Evolutionary conservation across 2,329 filamentous ascomycete species (phyloP), one percentile per base, ranked within the genome.

Genomic region (Aspergillus fumigatus): DNA sequence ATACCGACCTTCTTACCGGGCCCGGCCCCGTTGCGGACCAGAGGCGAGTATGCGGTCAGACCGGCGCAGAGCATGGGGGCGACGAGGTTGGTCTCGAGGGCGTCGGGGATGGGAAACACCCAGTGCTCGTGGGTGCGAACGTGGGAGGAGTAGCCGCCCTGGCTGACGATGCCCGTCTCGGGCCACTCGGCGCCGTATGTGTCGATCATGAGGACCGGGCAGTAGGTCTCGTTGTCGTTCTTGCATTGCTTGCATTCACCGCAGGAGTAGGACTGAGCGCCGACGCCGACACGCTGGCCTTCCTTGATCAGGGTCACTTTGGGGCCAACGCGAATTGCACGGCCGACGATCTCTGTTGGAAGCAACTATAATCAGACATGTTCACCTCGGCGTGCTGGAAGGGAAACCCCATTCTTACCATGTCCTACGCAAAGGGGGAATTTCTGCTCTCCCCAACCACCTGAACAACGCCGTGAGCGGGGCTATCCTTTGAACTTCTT

Each of bases 31-130:
- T 92, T 86, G 51, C 90, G 83, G 60, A 89, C 86, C 17, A 95
- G 80, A 1, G 91, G 90, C 59, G 84, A 88, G 77, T 87, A 95
- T 58, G 86, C 85, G 2, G 90, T 95, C 62, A 95, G 81, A 61
- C 91, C 90, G 38, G 89, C 90, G 73, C 91, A 95, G 63, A 94
- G 81, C 88, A 92, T 91, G 9, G 88, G 89, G 1, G 89, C 90
- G 1, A 86, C 89, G 53, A 87, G 74, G 14, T 72, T 71, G 52
- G 73, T 76, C 59, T 80, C 72, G 48, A 94, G 81, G 55, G 79
- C 83, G 32, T 92, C 89, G 43, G 90, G 90, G 62, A 95, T 92
- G 4, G 65, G 65, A 73, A 85, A 85, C 25, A 80, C 80, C 65
- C 83, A 92, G 78, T 92, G 88, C 75, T 92, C 88, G 74, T 93